Conservation (phyloP, 2,329 filamentous ascomycete genomes). For the Aspergillus fructus region DNA sequence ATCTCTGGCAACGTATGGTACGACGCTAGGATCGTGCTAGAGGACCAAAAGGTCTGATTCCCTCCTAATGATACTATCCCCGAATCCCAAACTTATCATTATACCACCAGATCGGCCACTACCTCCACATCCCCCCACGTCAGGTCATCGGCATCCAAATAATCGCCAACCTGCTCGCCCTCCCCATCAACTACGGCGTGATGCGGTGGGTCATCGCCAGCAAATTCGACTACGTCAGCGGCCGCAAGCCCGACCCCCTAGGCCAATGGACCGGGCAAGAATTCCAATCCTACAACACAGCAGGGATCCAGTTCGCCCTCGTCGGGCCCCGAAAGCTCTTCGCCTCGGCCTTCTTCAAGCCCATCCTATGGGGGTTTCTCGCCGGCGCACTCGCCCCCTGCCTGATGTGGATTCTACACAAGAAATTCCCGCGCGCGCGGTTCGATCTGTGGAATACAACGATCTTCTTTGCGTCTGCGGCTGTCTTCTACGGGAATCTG, state of each 20-base stretch:
- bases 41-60: slow-evolving; percentile 53
- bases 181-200: slow-evolving; percentile 62
- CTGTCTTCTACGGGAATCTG: slow-evolving; percentile 61
- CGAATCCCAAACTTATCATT: not conserved
- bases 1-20: slow-evolving; percentile 65
- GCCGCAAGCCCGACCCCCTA: slow-evolving; percentile 52
- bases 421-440: slow-evolving; percentile 53
- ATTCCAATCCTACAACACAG: slow-evolving; percentile 53
- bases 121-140: slow-evolving; percentile 61
- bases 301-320: slow-evolving; percentile 61
- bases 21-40: slow-evolving; percentile 57
- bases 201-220: slow-evolving; percentile 60
- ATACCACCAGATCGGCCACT: slow-evolving; percentile 53
- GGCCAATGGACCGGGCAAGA: slow-evolving; percentile 63
- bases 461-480: slow-evolving; percentile 59
- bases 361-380: slow-evolving; percentile 34
- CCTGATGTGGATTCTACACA: slow-evolving; percentile 52
- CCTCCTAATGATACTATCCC: not conserved
- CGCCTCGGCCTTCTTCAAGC: slow-evolving; percentile 25
- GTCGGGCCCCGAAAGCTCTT: slow-evolving; percentile 43
- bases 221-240: slow-evolving; percentile 57
- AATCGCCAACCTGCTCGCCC: slow-evolving; percentile 58
- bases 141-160: slow-evolving; percentile 62
- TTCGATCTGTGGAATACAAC: slow-evolving; percentile 62
- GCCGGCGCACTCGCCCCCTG: slow-evolving; percentile 31